These are phyloP conservation scores for Besnoitia besnoiti DNA, from an alignment of 169 alveolate genomes.

Conservation along the genomic window DNA sequence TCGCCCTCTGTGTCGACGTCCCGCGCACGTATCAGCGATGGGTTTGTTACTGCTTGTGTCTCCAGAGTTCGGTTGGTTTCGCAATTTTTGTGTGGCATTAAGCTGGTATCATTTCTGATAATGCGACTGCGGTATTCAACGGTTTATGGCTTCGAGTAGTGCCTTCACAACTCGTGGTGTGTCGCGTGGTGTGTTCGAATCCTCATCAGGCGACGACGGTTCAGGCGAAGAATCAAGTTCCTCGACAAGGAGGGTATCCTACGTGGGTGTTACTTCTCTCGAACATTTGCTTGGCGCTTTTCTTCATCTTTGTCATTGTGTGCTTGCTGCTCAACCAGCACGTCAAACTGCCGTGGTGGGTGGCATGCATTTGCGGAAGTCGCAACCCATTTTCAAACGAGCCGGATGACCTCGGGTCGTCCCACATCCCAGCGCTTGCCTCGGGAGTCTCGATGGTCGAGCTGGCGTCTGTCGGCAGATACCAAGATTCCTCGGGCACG, in stretches of 20 bases:
- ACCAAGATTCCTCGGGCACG: too few relatives aligned
- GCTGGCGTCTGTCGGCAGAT: not conserved
- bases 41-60: too few relatives aligned
- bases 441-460: not conserved
- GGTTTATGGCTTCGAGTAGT: too few relatives aligned
- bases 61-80: too few relatives aligned
- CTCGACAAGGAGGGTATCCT: constrained; percentile 60
- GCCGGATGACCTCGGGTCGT: not conserved
- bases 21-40: too few relatives aligned
- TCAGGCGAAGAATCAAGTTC: not conserved
- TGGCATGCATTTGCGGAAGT: constrained; percentile 61
- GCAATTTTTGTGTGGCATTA: too few relatives aligned
- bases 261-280: constrained; percentile 66
- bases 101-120: too few relatives aligned
- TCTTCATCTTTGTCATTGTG: constrained; percentile 59
- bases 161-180: not conserved
- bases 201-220: constrained; percentile 34
- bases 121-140: too few relatives aligned
- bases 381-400: not conserved
- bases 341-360: constrained; percentile 69
- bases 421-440: not conserved
- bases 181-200: too few relatives aligned
- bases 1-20: too few relatives aligned
- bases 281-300: constrained; percentile 56
- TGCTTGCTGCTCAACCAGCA: constrained; percentile 56